Percentiles rank a stretch among this genome's conserved stretches.
Evolutionary conservation across 2,329 filamentous ascomycete species (phyloP).

Genomic region (Alternaria tenuissima): DNA sequence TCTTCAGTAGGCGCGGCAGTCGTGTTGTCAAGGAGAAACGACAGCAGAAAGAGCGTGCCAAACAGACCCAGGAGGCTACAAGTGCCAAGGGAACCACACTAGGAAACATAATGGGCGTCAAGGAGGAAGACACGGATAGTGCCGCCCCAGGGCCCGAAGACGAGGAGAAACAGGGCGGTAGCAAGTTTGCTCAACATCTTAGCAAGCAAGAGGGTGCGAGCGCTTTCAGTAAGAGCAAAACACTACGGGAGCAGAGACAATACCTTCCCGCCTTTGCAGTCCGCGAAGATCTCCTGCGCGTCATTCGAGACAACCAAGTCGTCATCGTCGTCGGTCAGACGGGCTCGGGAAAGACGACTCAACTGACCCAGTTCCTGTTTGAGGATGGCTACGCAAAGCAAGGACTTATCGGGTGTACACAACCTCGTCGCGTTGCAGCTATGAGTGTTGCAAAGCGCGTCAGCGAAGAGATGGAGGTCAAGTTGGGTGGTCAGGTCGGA

Average conservation of each 20-base stretch:
- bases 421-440: constrained; percentile 93
- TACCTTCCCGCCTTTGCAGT: constrained; percentile 96
- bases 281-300: constrained; percentile 86
- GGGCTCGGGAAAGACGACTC: constrained; percentile 96
- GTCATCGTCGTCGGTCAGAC: constrained; percentile 97
- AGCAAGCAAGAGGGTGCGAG: constrained; percentile 86
- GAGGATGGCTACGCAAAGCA: constrained; percentile 91
- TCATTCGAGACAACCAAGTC: constrained; percentile 96
- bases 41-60: constrained; percentile 90
- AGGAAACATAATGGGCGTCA: constrained; percentile 94
- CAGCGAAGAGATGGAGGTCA: constrained; percentile 97
- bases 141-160: constrained; percentile 79
- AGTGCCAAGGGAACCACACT: constrained; percentile 90
- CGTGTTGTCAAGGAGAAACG: constrained; percentile 89
- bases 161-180: constrained; percentile 70
- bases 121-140: constrained; percentile 88
- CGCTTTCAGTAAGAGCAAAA: constrained; percentile 92
- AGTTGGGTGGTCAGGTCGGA: constrained; percentile 84
- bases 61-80: constrained; percentile 93
- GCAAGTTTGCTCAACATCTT: constrained; percentile 89
- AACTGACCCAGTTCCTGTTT: constrained; percentile 93
- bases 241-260: constrained; percentile 87
- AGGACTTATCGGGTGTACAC: constrained; percentile 95
- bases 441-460: constrained; percentile 99
- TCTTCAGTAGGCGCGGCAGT: constrained; percentile 95